phyloP scores from a whole-genome alignment of 2,329 filamentous ascomycete genomes.

The Phaeosphaeriaceae sp. region DNA sequence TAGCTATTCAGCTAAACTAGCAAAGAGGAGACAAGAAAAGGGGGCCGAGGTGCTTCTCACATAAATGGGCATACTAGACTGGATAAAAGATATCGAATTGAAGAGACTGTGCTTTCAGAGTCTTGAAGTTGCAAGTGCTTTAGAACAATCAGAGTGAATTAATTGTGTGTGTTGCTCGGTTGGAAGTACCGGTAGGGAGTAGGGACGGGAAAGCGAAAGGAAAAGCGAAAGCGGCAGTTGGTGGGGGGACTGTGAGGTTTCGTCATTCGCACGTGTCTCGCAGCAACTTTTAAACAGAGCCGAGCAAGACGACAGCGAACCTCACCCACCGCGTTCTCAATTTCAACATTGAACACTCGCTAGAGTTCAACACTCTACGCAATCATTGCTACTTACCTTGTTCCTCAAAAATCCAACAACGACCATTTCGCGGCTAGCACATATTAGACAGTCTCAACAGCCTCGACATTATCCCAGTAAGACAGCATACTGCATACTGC shows the following conservation, averaged over 20 bases:
- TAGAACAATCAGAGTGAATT: no score
- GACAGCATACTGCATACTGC: conserved; percentile 20
- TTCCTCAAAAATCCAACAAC: background rate
- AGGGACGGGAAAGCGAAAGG: no score
- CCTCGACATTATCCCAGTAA: conserved; percentile 27
- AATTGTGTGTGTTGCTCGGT: no score
- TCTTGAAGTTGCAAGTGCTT: no score
- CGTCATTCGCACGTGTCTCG: conserved; percentile 1
- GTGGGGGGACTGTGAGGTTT: conserved; percentile 1
- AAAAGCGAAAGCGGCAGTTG: conserved; percentile 4
- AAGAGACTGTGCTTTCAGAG: no score
- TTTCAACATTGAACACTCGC: conserved; percentile 27
- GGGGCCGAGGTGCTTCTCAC: no score
- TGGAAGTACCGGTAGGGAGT: no score
- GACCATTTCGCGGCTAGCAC: conserved; percentile 9
- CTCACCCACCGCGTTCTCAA: conserved; percentile 22
- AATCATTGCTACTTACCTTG: background rate
- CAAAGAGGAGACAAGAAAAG: no score
- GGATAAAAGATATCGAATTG: no score
- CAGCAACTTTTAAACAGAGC: background rate
- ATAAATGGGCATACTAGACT: no score
- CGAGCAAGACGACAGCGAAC: conserved; percentile 4
- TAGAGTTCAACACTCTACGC: conserved; percentile 47
- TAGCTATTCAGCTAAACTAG: no score
- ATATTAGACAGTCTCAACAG: conserved; percentile 12